Evolutionary conservation across 768 basidiomycete genomes (phyloP), one percentile per base, ranked within the genome.

Genomic region (Naganishia onofrii): DNA sequence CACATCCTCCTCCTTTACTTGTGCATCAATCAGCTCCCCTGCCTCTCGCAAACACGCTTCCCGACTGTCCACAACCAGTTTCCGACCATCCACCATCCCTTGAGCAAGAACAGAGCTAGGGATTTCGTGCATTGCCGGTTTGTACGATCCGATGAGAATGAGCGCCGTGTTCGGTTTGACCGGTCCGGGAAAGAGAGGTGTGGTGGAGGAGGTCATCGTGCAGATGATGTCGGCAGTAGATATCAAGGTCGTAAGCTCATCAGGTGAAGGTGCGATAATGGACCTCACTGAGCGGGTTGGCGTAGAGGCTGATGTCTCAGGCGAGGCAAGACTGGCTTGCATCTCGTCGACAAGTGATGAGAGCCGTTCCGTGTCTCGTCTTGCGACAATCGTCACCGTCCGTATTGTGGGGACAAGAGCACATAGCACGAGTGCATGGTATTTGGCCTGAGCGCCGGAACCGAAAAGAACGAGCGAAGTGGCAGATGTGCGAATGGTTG

Each of bases 61-160:
- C 54, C 83, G 79, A 0, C 90, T 91, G 78, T 95, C 92, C 0
- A 93, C 91, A 0, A 91, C 81, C 21, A 93, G 80, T 26, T 82
- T 76, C 58, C 79, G 82, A 0, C 89, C 87, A 2, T 89, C 82
- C 32, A 78, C 74, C 13, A 93, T 79, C 0, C 88, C 87, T 2
- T 90, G 83, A 31, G 79, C 75, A 13, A 93, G 79, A 17, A 93
- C 83, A 0, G 80, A 82, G 0, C 74, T 77, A 31, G 90, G 87
- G 8, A 92, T 85, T 77, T 95, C 92, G 52, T 84, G 85, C 93
- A 94, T 95, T 2, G 81, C 76, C 0, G 89, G 89, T 21, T 84
- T 93, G 76, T 91, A 94, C 68, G 90, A 91, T 6, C 92, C 92
- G 31, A 92, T 86, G 2, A 93, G 82, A 68, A 91, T 86, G 38